Evolutionary conservation across 306 rosid genomes (phyloP).

Genomic region (Delonix regia): DNA sequence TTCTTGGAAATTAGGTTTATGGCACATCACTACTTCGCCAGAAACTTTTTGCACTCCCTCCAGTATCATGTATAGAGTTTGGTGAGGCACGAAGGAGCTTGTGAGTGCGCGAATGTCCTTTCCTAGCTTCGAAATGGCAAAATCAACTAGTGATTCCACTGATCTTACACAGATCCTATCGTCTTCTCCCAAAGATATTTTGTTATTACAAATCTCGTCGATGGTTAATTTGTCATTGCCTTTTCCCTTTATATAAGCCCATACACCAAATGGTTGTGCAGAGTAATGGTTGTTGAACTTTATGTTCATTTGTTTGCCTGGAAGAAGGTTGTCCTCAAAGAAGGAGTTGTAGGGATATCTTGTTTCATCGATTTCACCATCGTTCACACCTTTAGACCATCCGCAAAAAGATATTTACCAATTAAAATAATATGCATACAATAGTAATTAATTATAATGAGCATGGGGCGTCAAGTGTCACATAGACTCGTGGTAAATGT

Average conservation of each 20-base stretch:
- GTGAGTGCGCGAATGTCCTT: not conserved
- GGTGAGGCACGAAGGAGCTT: not conserved
- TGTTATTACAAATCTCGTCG: not conserved
- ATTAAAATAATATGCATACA: no score
- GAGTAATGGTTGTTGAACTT: not conserved
- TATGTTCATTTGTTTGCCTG: not conserved
- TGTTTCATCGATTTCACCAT: not conserved
- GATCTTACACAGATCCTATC: not conserved
- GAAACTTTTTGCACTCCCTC: constrained; percentile 36
- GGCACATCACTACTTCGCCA: not conserved
- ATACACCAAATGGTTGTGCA: not conserved
- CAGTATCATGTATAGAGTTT: not conserved
- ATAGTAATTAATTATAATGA: no score
- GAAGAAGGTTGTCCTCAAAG: not conserved
- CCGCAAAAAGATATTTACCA: no score
- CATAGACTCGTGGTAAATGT: no score
- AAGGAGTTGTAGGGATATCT: not conserved
- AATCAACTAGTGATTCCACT: not conserved
- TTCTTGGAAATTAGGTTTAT: not conserved
- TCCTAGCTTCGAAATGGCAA: not conserved
- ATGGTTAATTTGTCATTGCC: not conserved
- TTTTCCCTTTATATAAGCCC: no score
- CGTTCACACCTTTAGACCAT: not conserved
- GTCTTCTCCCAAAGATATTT: not conserved
- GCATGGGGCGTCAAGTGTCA: no score